phyloP scores from a whole-genome alignment of 768 basidiomycete species.

The Tulasnella sp. region DNA sequence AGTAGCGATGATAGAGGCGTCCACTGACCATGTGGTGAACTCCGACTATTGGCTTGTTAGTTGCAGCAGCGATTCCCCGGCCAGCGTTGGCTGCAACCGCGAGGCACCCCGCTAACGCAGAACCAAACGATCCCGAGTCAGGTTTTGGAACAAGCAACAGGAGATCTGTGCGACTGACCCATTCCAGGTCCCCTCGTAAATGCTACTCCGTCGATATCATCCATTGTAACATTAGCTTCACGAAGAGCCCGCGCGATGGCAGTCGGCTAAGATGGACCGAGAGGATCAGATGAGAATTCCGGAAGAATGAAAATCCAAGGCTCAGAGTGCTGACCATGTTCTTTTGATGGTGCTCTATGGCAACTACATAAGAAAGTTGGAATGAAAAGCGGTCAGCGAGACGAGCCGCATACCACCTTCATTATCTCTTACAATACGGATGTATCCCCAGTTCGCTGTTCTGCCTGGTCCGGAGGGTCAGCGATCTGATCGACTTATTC shows the following conservation, averaged over 20 bases:
- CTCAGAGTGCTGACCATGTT: conserved; percentile 55
- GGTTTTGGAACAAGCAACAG: not conserved
- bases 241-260: conserved; percentile 65
- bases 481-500: too few species aligned
- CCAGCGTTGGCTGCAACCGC: conserved; percentile 76
- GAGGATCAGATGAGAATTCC: not conserved
- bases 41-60: conserved; percentile 75
- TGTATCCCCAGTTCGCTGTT: conserved; percentile 11
- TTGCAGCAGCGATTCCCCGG: conserved; percentile 75
- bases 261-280: conserved; percentile 52
- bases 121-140: not conserved
- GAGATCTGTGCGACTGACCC: conserved; percentile 39
- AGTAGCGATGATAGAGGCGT: not conserved
- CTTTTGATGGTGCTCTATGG: conserved; percentile 71
- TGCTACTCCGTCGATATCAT: conserved; percentile 79
- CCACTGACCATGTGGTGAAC: conserved; percentile 88
- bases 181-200: conserved; percentile 80
- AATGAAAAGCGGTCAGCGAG: not conserved
- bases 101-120: conserved; percentile 66
- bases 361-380: conserved; percentile 49
- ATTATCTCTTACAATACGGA: not conserved
- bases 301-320: not conserved
- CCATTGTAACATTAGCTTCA: conserved; percentile 57
- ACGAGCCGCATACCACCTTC: too few species aligned
- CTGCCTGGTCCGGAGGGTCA: not conserved